These are phyloP conservation scores for Leptoxyphium fumago DNA, from an alignment of 2,329 filamentous ascomycete genomes.

Conservation along the genomic window DNA sequence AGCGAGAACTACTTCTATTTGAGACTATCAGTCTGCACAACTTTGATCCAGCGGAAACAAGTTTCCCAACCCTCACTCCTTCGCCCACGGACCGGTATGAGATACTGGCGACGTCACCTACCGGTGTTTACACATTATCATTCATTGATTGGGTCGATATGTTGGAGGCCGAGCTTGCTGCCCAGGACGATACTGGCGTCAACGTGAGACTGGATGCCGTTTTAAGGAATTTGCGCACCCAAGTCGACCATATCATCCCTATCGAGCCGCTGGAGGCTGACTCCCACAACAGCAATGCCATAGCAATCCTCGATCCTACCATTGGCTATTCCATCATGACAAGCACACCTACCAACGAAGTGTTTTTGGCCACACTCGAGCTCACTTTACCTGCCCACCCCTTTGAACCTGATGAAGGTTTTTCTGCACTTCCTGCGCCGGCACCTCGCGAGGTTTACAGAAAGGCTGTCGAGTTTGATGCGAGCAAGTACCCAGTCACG, in stretches of 20 bases:
- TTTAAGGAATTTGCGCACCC: constrained; percentile 35
- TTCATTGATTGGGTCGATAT: constrained; percentile 41
- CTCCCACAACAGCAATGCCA: constrained; percentile 24
- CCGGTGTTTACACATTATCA: constrained; percentile 40
- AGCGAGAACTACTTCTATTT: constrained; percentile 21
- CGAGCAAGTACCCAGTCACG: constrained; percentile 29
- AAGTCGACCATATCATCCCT: constrained; percentile 34
- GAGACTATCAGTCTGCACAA: constrained; percentile 25
- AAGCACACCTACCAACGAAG: constrained; percentile 27
- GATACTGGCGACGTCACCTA: constrained; percentile 42
- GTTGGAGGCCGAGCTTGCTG: constrained; percentile 42
- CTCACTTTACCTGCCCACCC: constrained; percentile 22
- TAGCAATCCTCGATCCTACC: constrained; percentile 42
- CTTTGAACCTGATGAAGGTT: constrained; percentile 5
- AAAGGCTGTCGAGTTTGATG: constrained; percentile 1
- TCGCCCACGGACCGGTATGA: constrained; percentile 42
- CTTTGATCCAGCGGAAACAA: constrained; percentile 9
- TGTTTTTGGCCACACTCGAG: constrained; percentile 38
- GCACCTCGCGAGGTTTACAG: constrained; percentile 41
- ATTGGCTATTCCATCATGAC: constrained; percentile 44
- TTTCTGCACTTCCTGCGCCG: constrained; percentile 27
- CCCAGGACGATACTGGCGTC: constrained; percentile 35
- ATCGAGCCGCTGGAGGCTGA: constrained; percentile 16
- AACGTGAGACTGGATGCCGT: constrained; percentile 42
- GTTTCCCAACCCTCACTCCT: constrained; percentile 41